These are phyloP conservation scores for Dryas alaskensis DNA, from an alignment of 306 rosid genomes.

Conservation along the genomic window DNA sequence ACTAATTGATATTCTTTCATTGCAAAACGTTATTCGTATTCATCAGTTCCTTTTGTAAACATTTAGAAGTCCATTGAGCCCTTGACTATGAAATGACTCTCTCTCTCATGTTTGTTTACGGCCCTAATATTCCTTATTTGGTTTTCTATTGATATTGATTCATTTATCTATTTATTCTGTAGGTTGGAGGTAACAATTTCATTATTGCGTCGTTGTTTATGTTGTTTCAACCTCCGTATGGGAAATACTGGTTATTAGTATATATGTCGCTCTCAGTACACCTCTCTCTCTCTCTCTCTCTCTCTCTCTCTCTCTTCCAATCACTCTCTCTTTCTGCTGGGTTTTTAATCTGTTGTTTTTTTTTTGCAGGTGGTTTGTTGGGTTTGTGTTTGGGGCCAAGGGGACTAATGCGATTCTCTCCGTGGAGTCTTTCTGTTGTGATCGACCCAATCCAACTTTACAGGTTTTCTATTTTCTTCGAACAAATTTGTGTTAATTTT, in stretches of 20 bases:
- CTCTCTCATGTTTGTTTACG: too few species aligned
- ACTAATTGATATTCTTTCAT: too few species aligned
- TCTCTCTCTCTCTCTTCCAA: not conserved
- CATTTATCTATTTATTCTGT: not conserved
- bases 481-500: not conserved
- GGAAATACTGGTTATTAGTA: too few species aligned
- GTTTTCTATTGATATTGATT: too few species aligned
- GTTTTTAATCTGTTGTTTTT: not conserved
- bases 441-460: constrained; percentile 86
- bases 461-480: constrained; percentile 47
- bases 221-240: too few species aligned
- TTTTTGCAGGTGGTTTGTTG: constrained; percentile 60
- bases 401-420: constrained; percentile 60
- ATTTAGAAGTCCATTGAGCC: too few species aligned
- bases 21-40: too few species aligned
- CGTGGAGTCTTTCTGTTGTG: constrained; percentile 76
- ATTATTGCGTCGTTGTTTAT: too few species aligned
- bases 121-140: too few species aligned
- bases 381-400: constrained; percentile 58
- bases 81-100: too few species aligned
- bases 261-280: constrained; percentile 45
- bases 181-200: too few species aligned
- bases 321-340: not conserved
- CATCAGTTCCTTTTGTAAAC: too few species aligned
- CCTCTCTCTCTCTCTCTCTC: not conserved